phyloP scores from a whole-genome alignment of 2,329 filamentous ascomycete species.

The Colletotrichum shisoi region DNA sequence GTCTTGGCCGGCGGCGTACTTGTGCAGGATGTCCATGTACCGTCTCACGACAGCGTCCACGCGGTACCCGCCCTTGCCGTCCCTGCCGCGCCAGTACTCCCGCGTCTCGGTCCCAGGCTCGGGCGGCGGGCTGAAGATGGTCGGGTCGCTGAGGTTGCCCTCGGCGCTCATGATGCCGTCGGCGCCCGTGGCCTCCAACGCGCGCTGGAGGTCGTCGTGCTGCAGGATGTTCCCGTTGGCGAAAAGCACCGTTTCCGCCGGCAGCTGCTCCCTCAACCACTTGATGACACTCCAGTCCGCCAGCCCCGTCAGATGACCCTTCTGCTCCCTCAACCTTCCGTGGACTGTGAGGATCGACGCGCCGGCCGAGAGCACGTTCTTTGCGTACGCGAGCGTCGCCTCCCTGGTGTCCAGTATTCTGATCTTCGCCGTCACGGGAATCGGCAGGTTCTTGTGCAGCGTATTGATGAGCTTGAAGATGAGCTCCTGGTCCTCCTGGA shows the following conservation, averaged over 20 bases:
- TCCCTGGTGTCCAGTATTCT: conserved; percentile 86
- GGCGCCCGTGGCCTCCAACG: conserved; percentile 82
- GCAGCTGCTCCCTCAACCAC: conserved; percentile 82
- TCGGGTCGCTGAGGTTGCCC: conserved; percentile 90
- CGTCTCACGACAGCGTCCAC: conserved; percentile 86
- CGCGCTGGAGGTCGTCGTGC: conserved; percentile 77
- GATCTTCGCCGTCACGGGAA: conserved; percentile 96
- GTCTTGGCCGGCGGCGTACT: conserved; percentile 71
- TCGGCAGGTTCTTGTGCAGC: conserved; percentile 77
- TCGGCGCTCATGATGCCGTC: conserved; percentile 97
- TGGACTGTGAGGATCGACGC: conserved; percentile 95
- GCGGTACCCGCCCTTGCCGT: conserved; percentile 84
- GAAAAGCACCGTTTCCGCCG: conserved; percentile 88
- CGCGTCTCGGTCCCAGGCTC: conserved; percentile 63
- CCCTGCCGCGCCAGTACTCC: conserved; percentile 85
- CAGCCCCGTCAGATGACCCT: conserved; percentile 91
- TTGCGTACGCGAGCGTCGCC: conserved; percentile 86
- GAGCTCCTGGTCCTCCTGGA: conserved; percentile 90
- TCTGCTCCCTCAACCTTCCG: conserved; percentile 87
- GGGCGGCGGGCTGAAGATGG: conserved; percentile 79
- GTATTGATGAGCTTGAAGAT: conserved; percentile 83
- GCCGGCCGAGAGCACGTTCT: conserved; percentile 84
- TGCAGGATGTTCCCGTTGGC: conserved; percentile 95
- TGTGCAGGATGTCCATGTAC: conserved; percentile 90
- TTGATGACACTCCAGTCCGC: conserved; percentile 90